Percentiles rank a stretch among this genome's conserved stretches.
Conservation (phyloP, 202 grass and related monocot genomes). For the Schoenoplectus triqueter region DNA sequence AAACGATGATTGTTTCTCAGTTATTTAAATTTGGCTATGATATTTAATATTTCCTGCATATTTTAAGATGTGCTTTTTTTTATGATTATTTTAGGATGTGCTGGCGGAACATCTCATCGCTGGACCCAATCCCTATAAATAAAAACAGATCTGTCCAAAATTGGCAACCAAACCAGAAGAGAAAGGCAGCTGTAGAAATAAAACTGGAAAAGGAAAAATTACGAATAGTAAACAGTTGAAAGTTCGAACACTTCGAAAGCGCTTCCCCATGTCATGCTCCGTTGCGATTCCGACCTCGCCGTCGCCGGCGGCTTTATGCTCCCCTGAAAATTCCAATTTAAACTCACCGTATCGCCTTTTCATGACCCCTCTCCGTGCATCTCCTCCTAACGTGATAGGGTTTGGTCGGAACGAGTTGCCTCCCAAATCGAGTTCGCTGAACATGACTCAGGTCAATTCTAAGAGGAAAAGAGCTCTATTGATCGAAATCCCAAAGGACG, state of each 20-base stretch:
- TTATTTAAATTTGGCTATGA: too few species aligned
- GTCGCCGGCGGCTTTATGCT: neutral
- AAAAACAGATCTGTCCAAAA: neutral
- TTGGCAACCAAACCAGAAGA: neutral
- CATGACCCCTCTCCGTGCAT: neutral
- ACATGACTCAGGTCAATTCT: neutral
- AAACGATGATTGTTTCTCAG: too few species aligned
- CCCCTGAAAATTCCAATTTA: neutral
- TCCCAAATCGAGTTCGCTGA: conserved; percentile 7
- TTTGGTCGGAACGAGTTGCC: conserved; percentile 10
- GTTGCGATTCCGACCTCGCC: conserved; percentile 26
- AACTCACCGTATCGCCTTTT: neutral
- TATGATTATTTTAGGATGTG: neutral
- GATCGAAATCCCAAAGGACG: conserved; percentile 43
- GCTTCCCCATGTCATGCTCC: conserved; percentile 21
- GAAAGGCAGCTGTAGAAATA: neutral
- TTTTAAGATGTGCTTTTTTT: too few species aligned
- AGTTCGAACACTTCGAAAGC: neutral
- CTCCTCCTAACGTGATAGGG: neutral
- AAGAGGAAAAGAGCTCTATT: conserved; percentile 46
- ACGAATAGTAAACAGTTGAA: neutral
- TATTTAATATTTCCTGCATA: neutral
- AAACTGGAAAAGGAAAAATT: neutral
- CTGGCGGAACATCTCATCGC: conserved; percentile 1
- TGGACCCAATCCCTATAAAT: conserved; percentile 14